phyloP scores from a whole-genome alignment of 192 early-diverging fungal species.

The Coemansia sp. region DNA sequence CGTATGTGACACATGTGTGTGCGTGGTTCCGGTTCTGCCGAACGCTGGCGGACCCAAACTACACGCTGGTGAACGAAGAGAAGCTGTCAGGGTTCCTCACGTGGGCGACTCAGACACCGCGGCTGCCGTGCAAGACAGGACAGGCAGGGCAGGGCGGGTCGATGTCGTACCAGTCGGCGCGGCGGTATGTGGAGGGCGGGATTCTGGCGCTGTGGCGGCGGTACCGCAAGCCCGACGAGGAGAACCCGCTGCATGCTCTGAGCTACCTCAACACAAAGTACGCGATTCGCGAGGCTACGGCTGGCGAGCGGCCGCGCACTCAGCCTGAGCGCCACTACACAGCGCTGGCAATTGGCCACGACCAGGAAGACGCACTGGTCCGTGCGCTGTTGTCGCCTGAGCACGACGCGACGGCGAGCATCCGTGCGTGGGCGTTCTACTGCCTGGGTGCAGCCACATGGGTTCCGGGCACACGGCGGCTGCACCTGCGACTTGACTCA shows the following conservation, averaged over 20 bases:
- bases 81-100: slow-evolving; percentile 55
- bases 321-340: slow-evolving; percentile 44
- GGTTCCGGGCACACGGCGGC: slow-evolving; percentile 46
- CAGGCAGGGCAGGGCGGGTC: slow-evolving; percentile 43
- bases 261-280: slow-evolving; percentile 56
- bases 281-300: slow-evolving; percentile 54
- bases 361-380: slow-evolving; percentile 46
- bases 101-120: slow-evolving; percentile 55
- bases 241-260: slow-evolving; percentile 54
- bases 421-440: slow-evolving; percentile 52
- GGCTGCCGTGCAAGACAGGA: slow-evolving; percentile 52
- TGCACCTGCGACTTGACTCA: slow-evolving; percentile 53
- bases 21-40: slow-evolving; percentile 57
- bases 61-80: slow-evolving; percentile 50
- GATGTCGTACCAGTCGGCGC: slow-evolving; percentile 55
- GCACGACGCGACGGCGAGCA: slow-evolving; percentile 24
- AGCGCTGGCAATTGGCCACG: slow-evolving; percentile 29
- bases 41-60: slow-evolving; percentile 48
- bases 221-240: slow-evolving; percentile 38
- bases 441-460: slow-evolving; percentile 51
- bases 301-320: slow-evolving; percentile 36
- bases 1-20: slow-evolving; percentile 54
- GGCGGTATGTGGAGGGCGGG: slow-evolving; percentile 56
- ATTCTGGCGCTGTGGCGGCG: slow-evolving; percentile 55
- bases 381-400: slow-evolving; percentile 31